phyloP scores from a whole-genome alignment of 495 filamentous ascomycete species.

The Niebla homalea region DNA sequence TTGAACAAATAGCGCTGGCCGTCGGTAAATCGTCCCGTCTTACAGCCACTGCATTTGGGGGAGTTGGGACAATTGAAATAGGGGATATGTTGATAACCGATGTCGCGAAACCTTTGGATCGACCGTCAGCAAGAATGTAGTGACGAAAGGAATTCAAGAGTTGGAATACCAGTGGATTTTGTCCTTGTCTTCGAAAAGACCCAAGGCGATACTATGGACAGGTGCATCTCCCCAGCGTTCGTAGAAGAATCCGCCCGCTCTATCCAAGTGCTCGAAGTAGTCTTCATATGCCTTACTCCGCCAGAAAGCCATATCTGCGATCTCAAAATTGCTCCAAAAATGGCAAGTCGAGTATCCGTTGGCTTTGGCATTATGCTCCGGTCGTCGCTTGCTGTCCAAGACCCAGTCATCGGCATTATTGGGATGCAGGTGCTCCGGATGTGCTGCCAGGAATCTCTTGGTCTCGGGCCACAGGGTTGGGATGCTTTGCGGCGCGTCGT shows the following conservation, averaged over 20 bases:
- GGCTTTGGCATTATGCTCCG: conserved; percentile 55
- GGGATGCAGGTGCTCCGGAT: conserved; percentile 66
- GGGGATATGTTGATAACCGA: conserved; percentile 96
- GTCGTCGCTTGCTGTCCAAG: conserved; percentile 60
- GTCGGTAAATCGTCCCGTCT: conserved; percentile 72
- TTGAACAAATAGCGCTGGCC: conserved; percentile 70
- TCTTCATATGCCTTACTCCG: conserved; percentile 79
- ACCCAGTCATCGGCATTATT: conserved; percentile 86
- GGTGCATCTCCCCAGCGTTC: conserved; percentile 98
- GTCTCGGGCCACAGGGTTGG: conserved; percentile 93
- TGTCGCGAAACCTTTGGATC: conserved; percentile 82
- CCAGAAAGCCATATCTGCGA: conserved; percentile 93
- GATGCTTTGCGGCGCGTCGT: conserved; percentile 77
- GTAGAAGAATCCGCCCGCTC: conserved; percentile 95
- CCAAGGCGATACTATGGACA: conserved; percentile 90
- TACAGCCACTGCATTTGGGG: conserved; percentile 84
- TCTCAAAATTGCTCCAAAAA: conserved; percentile 99
- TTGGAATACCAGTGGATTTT: conserved; percentile 84
- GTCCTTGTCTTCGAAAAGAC: conserved; percentile 77
- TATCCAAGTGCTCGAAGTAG: conserved; percentile 93
- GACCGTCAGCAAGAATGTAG: neutral
- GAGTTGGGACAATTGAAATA: conserved; percentile 98
- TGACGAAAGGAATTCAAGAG: neutral
- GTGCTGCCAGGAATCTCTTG: conserved; percentile 68
- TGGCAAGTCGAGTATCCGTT: conserved; percentile 98